A percentile compares a stretch with the other conserved stretches of the same genome.
Conservation (phyloP, 139 green algal genomes). For the Chlamydomonas sp. region DNA sequence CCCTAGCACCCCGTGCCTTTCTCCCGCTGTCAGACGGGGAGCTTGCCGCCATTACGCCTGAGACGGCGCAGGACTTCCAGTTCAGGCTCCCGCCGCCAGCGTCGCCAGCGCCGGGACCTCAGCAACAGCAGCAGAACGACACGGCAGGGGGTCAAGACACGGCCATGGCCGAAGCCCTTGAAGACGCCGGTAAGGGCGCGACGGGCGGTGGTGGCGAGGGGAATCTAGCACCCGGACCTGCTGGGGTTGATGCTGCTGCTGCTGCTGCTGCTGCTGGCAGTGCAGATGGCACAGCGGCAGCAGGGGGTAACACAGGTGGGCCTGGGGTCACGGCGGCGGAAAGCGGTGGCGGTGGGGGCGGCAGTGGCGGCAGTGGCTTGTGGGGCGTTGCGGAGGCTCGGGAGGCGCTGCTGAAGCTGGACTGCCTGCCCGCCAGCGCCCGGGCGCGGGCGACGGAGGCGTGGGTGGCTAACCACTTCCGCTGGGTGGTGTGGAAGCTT, state of each 20-base stretch:
- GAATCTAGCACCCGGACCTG: no score
- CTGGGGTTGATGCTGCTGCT: no score
- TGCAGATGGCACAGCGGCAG: not conserved
- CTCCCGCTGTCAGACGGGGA: not conserved
- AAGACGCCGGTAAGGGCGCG: not conserved
- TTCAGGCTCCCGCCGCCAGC: not conserved
- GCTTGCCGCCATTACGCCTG: not conserved
- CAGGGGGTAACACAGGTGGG: not conserved
- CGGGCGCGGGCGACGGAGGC: constrained; percentile 37
- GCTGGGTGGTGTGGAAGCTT: constrained; percentile 84
- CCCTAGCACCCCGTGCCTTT: not conserved
- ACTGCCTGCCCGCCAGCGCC: not conserved
- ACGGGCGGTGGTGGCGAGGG: no score
- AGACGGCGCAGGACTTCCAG: not conserved
- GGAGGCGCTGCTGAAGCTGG: constrained; percentile 10
- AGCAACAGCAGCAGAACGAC: not conserved
- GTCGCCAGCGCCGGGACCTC: not conserved
- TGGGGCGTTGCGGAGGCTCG: constrained; percentile 30
- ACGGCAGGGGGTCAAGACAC: not conserved
- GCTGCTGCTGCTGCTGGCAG: no score
- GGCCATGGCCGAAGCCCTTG: not conserved
- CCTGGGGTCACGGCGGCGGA: not conserved
- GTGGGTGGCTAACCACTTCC: constrained; percentile 75
- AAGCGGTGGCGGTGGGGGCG: not conserved
- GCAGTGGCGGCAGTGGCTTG: not conserved